These are phyloP conservation scores for Entonaema liquescens DNA, from an alignment of 495 filamentous ascomycete genomes.

Conservation along the genomic window DNA sequence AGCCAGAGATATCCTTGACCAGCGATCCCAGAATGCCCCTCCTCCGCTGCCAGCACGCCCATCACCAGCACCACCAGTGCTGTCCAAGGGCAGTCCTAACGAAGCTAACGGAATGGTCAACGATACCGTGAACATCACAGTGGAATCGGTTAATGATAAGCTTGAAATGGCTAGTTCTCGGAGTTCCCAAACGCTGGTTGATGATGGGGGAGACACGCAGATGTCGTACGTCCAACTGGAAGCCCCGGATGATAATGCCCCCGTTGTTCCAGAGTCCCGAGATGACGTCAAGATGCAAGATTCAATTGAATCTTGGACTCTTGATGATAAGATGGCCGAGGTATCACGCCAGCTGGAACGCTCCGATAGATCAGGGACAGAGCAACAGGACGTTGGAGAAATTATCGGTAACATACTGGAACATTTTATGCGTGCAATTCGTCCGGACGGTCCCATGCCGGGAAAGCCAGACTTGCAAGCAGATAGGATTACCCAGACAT, in stretches of 20 bases:
- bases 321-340: slow-evolving; percentile 54
- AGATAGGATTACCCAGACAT: slow-evolving; percentile 76
- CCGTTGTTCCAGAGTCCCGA: background rate
- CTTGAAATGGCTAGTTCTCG: slow-evolving; percentile 47
- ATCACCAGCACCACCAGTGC: slow-evolving; percentile 36
- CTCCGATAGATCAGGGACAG: slow-evolving; percentile 55
- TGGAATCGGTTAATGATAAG: slow-evolving; percentile 36
- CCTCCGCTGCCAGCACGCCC: slow-evolving; percentile 48
- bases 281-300: slow-evolving; percentile 40
- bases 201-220: slow-evolving; percentile 44
- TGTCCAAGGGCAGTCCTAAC: slow-evolving; percentile 14
- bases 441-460: slow-evolving; percentile 63
- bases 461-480: slow-evolving; percentile 68
- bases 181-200: slow-evolving; percentile 59
- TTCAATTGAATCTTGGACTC: slow-evolving; percentile 32
- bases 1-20: slow-evolving; percentile 43
- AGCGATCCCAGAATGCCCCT: slow-evolving; percentile 32
- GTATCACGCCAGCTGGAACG: slow-evolving; percentile 51
- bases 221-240: slow-evolving; percentile 20
- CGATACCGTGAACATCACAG: slow-evolving; percentile 32
- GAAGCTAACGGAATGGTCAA: background rate
- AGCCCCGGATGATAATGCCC: background rate
- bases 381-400: slow-evolving; percentile 91
- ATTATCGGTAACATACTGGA: slow-evolving; percentile 92
- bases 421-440: slow-evolving; percentile 87